phyloP scores from a whole-genome alignment of 2,329 filamentous ascomycete genomes.

The Gaeumannomyces tritici region DNA sequence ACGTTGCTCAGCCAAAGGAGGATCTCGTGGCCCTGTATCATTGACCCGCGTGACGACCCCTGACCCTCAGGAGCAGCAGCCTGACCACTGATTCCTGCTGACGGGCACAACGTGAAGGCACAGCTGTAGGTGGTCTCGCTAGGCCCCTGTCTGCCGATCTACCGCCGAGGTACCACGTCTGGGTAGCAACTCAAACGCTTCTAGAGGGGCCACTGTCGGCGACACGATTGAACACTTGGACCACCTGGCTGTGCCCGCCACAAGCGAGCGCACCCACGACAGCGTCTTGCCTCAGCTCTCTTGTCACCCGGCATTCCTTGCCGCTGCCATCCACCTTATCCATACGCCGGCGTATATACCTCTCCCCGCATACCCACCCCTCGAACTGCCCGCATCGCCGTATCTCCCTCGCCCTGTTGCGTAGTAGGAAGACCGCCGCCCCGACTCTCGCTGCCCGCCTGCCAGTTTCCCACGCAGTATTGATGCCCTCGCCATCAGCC shows the following conservation, averaged over 20 bases:
- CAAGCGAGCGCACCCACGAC: too few species aligned
- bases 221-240: neutral
- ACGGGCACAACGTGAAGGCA: too few species aligned
- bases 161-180: neutral
- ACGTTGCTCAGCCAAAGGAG: neutral
- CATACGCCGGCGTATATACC: neutral
- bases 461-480: neutral
- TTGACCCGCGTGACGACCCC: neutral
- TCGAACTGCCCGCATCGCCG: neutral
- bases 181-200: too few species aligned
- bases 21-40: neutral
- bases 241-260: too few species aligned
- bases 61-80: neutral
- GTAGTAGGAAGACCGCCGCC: neutral
- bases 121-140: too few species aligned
- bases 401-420: neutral
- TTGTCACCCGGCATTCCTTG: neutral
- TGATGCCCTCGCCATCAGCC: conserved; percentile 29
- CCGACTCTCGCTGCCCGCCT: conserved; percentile 8
- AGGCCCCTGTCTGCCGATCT: too few species aligned
- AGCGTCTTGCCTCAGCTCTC: neutral
- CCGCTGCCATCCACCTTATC: neutral
- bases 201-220: neutral
- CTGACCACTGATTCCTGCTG: too few species aligned
- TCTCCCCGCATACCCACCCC: neutral